Evolutionary conservation across 805 yeast species (phyloP), one percentile per base, ranked within the genome.

Genomic region (Starmerella lactis-condensi): DNA sequence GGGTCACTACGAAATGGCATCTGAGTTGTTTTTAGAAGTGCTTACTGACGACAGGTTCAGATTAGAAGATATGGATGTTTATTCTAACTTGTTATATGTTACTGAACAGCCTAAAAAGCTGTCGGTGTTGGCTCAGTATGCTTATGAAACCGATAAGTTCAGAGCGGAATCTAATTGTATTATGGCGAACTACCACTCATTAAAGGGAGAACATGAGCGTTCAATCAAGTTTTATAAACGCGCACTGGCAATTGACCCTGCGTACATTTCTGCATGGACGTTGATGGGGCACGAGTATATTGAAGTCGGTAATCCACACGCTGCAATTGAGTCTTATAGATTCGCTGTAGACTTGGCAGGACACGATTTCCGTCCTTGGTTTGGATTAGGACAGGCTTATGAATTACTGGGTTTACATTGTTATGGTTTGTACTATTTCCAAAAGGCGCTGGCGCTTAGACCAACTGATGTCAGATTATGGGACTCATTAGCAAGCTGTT

Each of bases 201-300:
- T 89, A 52, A 72, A 76, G 43, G 78, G 82, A 39, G 93, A 89
- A 44, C 98, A 89, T 53, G 95, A 82, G 51, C 78, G 77, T 53
- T 92, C 99, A 0, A 79, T 89, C 37, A 70, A 75, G 70, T 82
- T 81, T 54, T 89, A 83, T 48, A 75, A 81, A 44, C 64, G 96
- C 33, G 98, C 98, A 0, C 58, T 89, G 23, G 68, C 78, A 0
- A 60, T 89, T 37, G 77, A 82, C 49, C 69, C 75, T 38, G 69
- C 69, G 42, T 79, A 91, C 43, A 58, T 82, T 13, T 69, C 81
- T 39, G 95, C 96, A 0, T 89, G 96, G 96, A 89, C 96, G 1
- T 60, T 89, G 35, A 82, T 89, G 94, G 99, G 99, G 8, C 99
- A 89, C 54, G 99, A 89, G 56, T 89, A 79, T 57, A 92, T 89